Conservation (phyloP, 192 early-diverging fungal genomes). For the Coemansia sp. region DNA sequence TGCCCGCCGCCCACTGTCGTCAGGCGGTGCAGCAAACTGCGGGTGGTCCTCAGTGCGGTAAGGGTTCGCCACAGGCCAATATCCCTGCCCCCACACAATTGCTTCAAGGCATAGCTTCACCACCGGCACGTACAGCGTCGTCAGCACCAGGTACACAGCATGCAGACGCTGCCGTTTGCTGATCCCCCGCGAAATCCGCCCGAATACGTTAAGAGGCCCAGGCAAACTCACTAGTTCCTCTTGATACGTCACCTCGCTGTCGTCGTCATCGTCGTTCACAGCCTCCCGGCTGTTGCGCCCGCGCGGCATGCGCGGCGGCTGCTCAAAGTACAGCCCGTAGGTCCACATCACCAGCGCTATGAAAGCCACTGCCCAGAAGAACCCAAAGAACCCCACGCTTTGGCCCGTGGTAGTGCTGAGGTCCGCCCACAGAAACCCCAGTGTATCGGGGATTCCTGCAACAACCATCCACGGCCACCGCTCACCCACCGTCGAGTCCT, state of each 20-base stretch:
- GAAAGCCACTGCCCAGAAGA: slow-evolving; percentile 30
- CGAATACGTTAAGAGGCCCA: slow-evolving; percentile 31
- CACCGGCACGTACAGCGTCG: slow-evolving; percentile 54
- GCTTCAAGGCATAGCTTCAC: slow-evolving; percentile 54
- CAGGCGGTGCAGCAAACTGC: slow-evolving; percentile 9
- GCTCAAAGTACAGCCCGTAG: slow-evolving; percentile 40
- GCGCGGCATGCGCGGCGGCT: slow-evolving; percentile 4
- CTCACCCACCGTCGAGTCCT: slow-evolving; percentile 31
- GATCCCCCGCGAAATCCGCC: slow-evolving; percentile 29
- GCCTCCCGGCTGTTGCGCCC: neutral
- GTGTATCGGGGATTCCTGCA: slow-evolving; percentile 29
- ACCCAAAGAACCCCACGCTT: slow-evolving; percentile 40
- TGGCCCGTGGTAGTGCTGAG: slow-evolving; percentile 47
- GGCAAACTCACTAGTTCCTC: slow-evolving; percentile 37
- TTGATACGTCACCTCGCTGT: slow-evolving; percentile 27
- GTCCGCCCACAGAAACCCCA: slow-evolving; percentile 52
- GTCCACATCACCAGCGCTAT: slow-evolving; percentile 33
- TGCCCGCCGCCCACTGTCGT: slow-evolving; percentile 19
- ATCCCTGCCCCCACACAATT: slow-evolving; percentile 52
- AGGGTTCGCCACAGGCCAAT: slow-evolving; percentile 54
- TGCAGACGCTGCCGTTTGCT: slow-evolving; percentile 39
- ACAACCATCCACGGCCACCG: slow-evolving; percentile 47
- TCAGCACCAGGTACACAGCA: slow-evolving; percentile 38
- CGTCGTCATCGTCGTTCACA: neutral
- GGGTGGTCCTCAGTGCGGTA: slow-evolving; percentile 44